Percentiles rank a stretch among this genome's conserved stretches.
These are phyloP conservation scores for Fraxinus floribunda DNA, from an alignment of 305 asterid species.

Conservation along the genomic window DNA sequence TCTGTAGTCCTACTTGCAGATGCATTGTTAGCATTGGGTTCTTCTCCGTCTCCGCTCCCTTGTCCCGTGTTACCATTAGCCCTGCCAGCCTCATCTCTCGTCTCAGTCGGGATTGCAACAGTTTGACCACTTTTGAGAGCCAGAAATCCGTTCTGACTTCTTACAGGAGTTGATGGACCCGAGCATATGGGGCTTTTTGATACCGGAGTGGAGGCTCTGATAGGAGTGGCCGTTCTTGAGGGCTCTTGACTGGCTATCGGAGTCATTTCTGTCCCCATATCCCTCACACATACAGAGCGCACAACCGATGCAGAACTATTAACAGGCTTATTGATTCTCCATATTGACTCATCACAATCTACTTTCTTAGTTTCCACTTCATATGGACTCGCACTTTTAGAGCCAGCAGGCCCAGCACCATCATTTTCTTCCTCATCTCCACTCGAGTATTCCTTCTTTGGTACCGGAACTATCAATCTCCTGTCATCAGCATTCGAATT, in stretches of 20 bases:
- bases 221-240: conserved; percentile 79
- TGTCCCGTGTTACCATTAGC: conserved; percentile 34
- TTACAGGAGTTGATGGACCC: conserved; percentile 48
- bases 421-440: conserved; percentile 32
- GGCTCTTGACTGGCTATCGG: conserved; percentile 85
- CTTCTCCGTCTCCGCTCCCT: conserved; percentile 37
- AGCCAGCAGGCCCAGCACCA: background rate
- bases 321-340: conserved; percentile 56
- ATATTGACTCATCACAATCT: conserved; percentile 53
- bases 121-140: conserved; percentile 26
- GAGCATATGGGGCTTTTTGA: conserved; percentile 53
- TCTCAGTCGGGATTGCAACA: conserved; percentile 23
- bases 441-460: conserved; percentile 36
- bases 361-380: conserved; percentile 45
- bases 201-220: conserved; percentile 57
- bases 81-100: conserved; percentile 28
- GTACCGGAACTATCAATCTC: conserved; percentile 44
- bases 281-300: conserved; percentile 68
- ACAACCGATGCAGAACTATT: conserved; percentile 44
- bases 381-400: conserved; percentile 18
- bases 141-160: conserved; percentile 36
- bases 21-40: conserved; percentile 18
- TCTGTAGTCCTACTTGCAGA: conserved; percentile 29
- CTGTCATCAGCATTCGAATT: conserved; percentile 70
- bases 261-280: conserved; percentile 94